Evolutionary conservation across 176 grass and related monocot genomes (phyloP), one percentile per base, ranked within the genome.

Genomic region (Zea mays): DNA sequence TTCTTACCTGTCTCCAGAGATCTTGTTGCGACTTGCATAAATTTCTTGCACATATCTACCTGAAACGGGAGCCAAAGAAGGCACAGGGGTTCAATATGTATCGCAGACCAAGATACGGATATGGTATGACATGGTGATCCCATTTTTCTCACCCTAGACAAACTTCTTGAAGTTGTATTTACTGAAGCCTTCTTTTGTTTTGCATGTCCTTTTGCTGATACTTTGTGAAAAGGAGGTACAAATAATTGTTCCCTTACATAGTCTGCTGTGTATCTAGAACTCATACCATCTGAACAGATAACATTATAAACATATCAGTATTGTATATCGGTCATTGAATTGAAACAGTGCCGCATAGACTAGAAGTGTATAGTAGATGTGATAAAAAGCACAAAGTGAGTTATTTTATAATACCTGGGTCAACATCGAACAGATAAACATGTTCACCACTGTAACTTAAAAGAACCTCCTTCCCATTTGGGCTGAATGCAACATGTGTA

Each of bases 371-470:
- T 59, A 47, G 68, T 39, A 74, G 7, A 65, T 56, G 39, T 79
- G 37, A 63, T 44, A 71, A 55, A 60, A 60, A 11, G 8, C 27
- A 76, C 43, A 81, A 76, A 71, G 41, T 67, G 71, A 71, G n/a
- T 11, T 52, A 82, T 48, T 21, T 17, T 19, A 90, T 63, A 79
- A 82, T 87, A 98, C 92, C 96, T 82, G 81, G 59, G 54, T 85
- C 87, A 71, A 92, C 78, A 75, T 94, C 89, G 82, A 98, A 92
- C 35, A 94, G 81, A 86, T 98, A 98, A 73, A 98, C 92, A 85
- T 98, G 96, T 87, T 98, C 96, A 56, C 92, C 92, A 59, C 96
- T 98, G 65, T 94, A 98, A 78, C 96, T 98, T 81, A 92, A 80
- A 70, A 98, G 89, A 77, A 94, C 87, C 81, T 94, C 96, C 48